phyloP scores from a whole-genome alignment of 2,329 filamentous ascomycete species.

The Paecilomyces sp. region DNA sequence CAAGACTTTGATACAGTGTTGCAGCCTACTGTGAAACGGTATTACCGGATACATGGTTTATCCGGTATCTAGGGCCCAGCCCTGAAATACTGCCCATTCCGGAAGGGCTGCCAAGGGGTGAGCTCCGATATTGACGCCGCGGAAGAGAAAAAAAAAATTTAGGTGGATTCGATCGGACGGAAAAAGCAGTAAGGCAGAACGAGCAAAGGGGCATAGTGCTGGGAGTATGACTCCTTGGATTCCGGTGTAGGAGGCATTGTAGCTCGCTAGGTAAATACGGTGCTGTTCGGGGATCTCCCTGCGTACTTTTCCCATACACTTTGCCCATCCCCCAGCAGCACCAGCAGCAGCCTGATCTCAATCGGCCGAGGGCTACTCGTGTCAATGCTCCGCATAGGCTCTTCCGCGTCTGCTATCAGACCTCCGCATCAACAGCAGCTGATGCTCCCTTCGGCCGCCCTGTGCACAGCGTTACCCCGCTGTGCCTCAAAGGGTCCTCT shows the following conservation, averaged over 20 bases:
- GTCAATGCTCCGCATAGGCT: neutral
- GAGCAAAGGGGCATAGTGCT: neutral
- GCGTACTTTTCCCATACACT: neutral
- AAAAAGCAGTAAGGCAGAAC: neutral
- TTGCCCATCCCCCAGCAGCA: neutral
- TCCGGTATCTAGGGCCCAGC: conserved; percentile 1
- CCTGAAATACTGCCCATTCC: neutral
- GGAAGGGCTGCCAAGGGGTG: neutral
- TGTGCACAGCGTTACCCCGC: conserved; percentile 18
- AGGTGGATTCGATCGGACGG: neutral
- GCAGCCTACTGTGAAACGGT: conserved; percentile 6
- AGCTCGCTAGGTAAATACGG: neutral
- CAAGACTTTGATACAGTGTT: conserved; percentile 18
- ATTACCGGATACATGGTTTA: neutral
- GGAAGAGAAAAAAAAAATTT: neutral
- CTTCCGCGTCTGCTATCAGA: neutral
- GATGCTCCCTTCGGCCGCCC: conserved; percentile 21
- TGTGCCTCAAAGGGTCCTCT: conserved; percentile 10
- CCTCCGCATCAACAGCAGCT: conserved; percentile 13
- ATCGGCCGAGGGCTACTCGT: conserved; percentile 9
- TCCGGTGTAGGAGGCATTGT: neutral
- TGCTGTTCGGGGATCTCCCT: neutral
- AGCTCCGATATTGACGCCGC: neutral
- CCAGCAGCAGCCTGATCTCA: neutral
- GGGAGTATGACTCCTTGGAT: neutral